Evolutionary conservation across 1,284 basidiomycete species (phyloP), one percentile per base, ranked within the genome.

Genomic region (Phaffia rhodozyma): DNA sequence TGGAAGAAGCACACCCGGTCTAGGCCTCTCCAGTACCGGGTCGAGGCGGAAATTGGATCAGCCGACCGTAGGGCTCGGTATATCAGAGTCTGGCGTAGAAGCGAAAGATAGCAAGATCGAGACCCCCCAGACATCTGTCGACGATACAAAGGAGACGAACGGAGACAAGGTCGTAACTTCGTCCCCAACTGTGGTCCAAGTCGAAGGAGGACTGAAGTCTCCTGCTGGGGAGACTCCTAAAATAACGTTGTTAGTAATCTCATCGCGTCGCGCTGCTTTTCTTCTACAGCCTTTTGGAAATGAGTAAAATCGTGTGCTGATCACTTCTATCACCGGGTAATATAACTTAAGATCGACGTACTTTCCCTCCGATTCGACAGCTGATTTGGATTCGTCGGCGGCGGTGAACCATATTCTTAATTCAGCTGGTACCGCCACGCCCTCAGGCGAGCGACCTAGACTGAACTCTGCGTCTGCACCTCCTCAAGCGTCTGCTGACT

Each of bases 311-410:
- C 7, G 2, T 43, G 5, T 43, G 16, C 13, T 16, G 13, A 43
- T 11, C 13, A 43, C 13, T 43, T 43, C 32, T 4, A 16, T 43
- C 32, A 11, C 38, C 13, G 38, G 38, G 13, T 11, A 11, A 43
- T 16, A 43, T 11, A 43, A 43, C 32, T 48, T 3, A n/a, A 63
- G 61, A 18, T 63, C 61, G n/a, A 63, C 70, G 43, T 77, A 76
- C 61, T 43, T 43, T 43, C 38, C 38, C 7, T 43, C 38, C 2
- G 38, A 43, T 43, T 43, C 38, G 16, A 43, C 38, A 43, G 38
- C 38, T 16, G 38, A 43, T 43, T 43, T 43, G 38, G 38, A 43
- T 16, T 11, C 38, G 13, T 43, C 38, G 5, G 38, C 38, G 6
- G 5, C 38, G 13, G 38, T 43, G 38, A 43, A 43, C 13, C 38